Evolutionary conservation across 2,329 filamentous ascomycete species (phyloP).

Genomic region (Nothophaeocryptopus gaeumannii): DNA sequence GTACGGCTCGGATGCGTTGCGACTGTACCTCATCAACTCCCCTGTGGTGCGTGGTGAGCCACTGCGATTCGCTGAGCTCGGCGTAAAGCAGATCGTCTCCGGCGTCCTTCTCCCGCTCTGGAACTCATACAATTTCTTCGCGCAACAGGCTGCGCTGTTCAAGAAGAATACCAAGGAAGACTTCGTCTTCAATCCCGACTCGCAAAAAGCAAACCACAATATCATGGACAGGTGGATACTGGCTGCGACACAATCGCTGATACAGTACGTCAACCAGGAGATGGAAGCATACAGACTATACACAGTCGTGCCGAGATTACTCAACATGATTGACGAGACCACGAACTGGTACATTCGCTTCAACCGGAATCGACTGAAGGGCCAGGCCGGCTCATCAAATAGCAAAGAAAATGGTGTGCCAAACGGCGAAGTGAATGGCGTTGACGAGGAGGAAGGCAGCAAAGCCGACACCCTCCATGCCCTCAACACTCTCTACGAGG

Average conservation of each 20-base stretch:
- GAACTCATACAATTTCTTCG: constrained; percentile 98
- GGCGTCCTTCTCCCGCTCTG: constrained; percentile 87
- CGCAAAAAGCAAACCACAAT: constrained; percentile 75
- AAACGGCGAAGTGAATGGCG: constrained; percentile 22
- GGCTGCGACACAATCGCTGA: constrained; percentile 83
- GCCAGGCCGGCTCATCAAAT: constrained; percentile 38
- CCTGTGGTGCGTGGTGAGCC: constrained; percentile 91
- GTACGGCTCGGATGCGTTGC: constrained; percentile 87
- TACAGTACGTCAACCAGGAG: constrained; percentile 88
- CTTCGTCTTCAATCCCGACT: constrained; percentile 73
- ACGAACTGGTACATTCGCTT: constrained; percentile 99
- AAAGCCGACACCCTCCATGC: constrained; percentile 80
- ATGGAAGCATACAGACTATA: constrained; percentile 74
- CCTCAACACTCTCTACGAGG: constrained; percentile 90
- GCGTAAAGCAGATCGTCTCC: constrained; percentile 91
- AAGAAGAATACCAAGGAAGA: constrained; percentile 81
- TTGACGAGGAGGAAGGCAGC: constrained; percentile 63
- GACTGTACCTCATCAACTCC: constrained; percentile 95
- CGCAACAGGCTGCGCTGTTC: constrained; percentile 77
- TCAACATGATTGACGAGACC: constrained; percentile 76
- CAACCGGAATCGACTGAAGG: constrained; percentile 87
- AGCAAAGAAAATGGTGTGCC: constrained; percentile 19
- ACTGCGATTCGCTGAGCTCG: constrained; percentile 83
- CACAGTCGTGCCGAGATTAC: constrained; percentile 81
- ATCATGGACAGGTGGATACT: constrained; percentile 97